Conservation (phyloP, 495 filamentous ascomycete genomes). For the Aspergillus ellipticus region DNA sequence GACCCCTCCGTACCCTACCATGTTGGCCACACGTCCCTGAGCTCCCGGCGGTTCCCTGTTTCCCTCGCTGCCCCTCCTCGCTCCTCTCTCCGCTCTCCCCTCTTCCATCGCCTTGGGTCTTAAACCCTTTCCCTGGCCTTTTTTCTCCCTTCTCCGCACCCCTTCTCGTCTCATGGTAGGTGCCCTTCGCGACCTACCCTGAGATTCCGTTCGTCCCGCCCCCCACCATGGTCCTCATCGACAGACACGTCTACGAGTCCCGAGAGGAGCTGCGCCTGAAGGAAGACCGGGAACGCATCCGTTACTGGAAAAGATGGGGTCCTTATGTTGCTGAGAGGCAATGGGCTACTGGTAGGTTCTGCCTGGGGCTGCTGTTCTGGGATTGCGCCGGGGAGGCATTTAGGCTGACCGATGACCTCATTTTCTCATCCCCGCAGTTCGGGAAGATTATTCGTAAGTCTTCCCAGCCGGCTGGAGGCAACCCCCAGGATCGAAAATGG, state of each 20-base stretch:
- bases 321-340: slow-evolving; percentile 62
- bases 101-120: neutral
- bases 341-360: slow-evolving; percentile 75
- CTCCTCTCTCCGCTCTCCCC: neutral
- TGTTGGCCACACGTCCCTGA: neutral
- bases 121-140: neutral
- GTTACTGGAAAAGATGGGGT: slow-evolving; percentile 97
- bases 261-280: slow-evolving; percentile 85
- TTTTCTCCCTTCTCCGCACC: slow-evolving; percentile 9
- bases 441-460: slow-evolving; percentile 89
- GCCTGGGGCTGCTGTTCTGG: slow-evolving; percentile 8
- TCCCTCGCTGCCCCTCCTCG: neutral
- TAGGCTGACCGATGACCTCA: slow-evolving; percentile 24
- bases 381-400: slow-evolving; percentile 5
- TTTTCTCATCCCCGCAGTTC: slow-evolving; percentile 51
- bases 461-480: slow-evolving; percentile 1
- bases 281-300: slow-evolving; percentile 72
- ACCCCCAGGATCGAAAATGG: neutral
- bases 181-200: neutral
- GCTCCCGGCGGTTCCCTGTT: neutral
- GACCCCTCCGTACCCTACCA: neutral
- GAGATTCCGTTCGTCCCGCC: neutral
- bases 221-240: slow-evolving; percentile 76
- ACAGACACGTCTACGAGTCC: slow-evolving; percentile 76
- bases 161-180: slow-evolving; percentile 2